Conservation (phyloP, 495 filamentous ascomycete genomes). For the Neurospora sp. region DNA sequence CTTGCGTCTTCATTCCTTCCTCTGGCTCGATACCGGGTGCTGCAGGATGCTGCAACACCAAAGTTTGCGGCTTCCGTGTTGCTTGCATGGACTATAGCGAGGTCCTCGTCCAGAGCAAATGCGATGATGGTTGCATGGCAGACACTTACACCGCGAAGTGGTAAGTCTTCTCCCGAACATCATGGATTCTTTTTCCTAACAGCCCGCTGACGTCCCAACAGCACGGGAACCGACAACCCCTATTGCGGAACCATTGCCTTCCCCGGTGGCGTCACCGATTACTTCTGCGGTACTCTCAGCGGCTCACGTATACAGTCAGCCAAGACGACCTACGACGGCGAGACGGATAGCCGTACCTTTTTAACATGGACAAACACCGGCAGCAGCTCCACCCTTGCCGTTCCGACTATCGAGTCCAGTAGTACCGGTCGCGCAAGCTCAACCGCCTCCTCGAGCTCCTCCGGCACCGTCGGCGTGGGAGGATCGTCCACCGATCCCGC, state of each 20-base stretch:
- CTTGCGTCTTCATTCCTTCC: slow-evolving; percentile 23
- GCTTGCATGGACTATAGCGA: slow-evolving; percentile 21
- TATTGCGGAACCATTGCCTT: slow-evolving; percentile 32
- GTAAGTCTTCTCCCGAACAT: slow-evolving; percentile 13
- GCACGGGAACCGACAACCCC: slow-evolving; percentile 13
- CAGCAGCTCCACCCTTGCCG: not conserved
- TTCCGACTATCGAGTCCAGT: slow-evolving; percentile 1
- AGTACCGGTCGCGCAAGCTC: not conserved
- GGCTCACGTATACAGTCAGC: slow-evolving; percentile 20
- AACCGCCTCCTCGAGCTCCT: not conserved
- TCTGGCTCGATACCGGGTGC: slow-evolving; percentile 12
- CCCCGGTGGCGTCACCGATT: slow-evolving; percentile 26
- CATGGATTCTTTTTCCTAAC: not conserved
- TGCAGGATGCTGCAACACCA: slow-evolving; percentile 27
- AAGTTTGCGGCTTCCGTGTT: slow-evolving; percentile 19
- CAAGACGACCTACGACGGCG: slow-evolving; percentile 25
- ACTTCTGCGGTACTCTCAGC: slow-evolving; percentile 24
- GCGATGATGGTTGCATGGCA: slow-evolving; percentile 24
- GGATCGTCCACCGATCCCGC: not conserved
- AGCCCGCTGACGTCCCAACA: slow-evolving; percentile 3
- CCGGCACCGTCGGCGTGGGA: not conserved
- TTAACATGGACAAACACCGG: not conserved
- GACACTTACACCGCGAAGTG: slow-evolving; percentile 30
- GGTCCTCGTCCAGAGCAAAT: slow-evolving; percentile 14
- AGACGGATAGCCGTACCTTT: slow-evolving; percentile 21